phyloP scores from a whole-genome alignment of 75 land plant genomes.

The Adiantum capillusveneris region DNA sequence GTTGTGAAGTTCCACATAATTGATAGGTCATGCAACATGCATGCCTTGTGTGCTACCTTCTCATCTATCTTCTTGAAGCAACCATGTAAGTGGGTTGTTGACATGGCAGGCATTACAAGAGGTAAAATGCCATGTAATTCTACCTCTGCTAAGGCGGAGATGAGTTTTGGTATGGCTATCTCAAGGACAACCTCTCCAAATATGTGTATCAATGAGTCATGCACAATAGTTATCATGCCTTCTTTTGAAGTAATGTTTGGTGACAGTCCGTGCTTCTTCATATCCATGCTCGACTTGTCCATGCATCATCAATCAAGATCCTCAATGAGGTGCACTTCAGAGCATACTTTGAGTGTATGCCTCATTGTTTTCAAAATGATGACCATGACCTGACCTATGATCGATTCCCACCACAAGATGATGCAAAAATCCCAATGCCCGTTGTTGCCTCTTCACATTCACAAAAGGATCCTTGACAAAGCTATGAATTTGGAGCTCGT shows the following conservation, averaged over 20 bases:
- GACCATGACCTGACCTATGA: not conserved
- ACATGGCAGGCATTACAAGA: not conserved
- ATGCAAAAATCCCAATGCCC: not conserved
- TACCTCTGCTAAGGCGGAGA: not conserved
- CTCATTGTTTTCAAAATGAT: not conserved
- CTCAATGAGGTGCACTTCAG: not conserved
- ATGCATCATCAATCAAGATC: not conserved
- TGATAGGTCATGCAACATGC: conserved; percentile 2
- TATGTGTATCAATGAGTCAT: not conserved
- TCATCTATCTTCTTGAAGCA: not conserved
- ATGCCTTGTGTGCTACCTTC: not conserved
- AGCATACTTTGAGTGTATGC: not conserved
- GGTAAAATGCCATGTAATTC: not conserved
- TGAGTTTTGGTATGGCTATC: not conserved
- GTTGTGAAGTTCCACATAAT: not conserved
- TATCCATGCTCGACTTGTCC: not conserved
- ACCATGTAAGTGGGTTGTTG: not conserved
- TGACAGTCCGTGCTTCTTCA: not conserved
- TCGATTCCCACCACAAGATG: not conserved
- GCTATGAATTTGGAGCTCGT: not conserved
- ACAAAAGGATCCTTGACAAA: conserved; percentile 2
- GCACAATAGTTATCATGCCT: not conserved
- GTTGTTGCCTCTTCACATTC: not conserved
- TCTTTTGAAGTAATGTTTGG: not conserved
- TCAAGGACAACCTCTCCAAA: conserved; percentile 1